These are phyloP conservation scores for Fusarium sp. DNA, from an alignment of 2,329 filamentous ascomycete genomes.

Conservation along the genomic window DNA sequence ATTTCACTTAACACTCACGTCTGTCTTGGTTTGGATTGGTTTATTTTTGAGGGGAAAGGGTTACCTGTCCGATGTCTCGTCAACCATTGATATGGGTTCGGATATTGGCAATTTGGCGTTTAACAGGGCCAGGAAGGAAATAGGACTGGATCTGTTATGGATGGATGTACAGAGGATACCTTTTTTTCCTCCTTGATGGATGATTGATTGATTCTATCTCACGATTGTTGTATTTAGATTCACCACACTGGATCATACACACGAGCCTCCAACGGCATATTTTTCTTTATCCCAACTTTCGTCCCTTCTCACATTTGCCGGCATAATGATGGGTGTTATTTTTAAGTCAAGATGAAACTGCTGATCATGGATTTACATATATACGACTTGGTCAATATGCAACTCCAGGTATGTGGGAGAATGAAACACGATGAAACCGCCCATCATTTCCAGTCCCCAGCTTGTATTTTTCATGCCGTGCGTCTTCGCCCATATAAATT, in stretches of 20 bases:
- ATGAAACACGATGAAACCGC: slow-evolving; percentile 42
- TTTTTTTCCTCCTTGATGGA: slow-evolving; percentile 34
- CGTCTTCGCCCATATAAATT: slow-evolving; percentile 14
- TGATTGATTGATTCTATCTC: slow-evolving; percentile 38
- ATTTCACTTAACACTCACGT: slow-evolving; percentile 35
- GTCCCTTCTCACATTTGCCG: not conserved
- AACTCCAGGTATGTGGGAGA: slow-evolving; percentile 3
- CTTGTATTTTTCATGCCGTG: slow-evolving; percentile 18
- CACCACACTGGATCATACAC: slow-evolving; percentile 37
- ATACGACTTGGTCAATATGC: slow-evolving; percentile 8
- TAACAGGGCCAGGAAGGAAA: slow-evolving; percentile 38
- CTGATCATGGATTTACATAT: slow-evolving; percentile 13
- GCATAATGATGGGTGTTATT: slow-evolving; percentile 3
- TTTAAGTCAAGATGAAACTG: slow-evolving; percentile 21
- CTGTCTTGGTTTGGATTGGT: slow-evolving; percentile 22
- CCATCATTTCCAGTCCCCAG: slow-evolving; percentile 21
- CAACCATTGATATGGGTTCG: slow-evolving; percentile 18
- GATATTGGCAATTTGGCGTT: slow-evolving; percentile 40
- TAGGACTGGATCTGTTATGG: slow-evolving; percentile 19
- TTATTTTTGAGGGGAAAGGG: slow-evolving; percentile 25
- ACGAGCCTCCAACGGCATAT: slow-evolving; percentile 44
- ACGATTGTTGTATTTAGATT: slow-evolving; percentile 49
- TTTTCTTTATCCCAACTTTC: slow-evolving; percentile 26
- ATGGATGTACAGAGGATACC: slow-evolving; percentile 40
- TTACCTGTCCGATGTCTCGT: slow-evolving; percentile 28